Conservation (phyloP, 2,329 filamentous ascomycete species). For the Hypoxylon sp. region DNA sequence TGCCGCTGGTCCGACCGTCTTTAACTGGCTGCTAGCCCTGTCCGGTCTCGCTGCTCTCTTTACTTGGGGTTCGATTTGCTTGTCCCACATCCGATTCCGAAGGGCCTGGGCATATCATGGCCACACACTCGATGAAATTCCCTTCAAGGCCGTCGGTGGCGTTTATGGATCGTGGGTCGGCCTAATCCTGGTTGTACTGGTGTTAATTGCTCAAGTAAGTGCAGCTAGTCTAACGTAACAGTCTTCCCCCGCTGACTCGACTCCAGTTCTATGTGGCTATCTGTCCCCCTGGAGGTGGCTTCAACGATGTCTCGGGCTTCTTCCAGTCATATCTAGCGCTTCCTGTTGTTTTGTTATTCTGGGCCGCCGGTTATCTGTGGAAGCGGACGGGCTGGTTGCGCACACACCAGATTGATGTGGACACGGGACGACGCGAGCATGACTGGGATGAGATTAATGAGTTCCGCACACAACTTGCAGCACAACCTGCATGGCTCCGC, state of each 20-base stretch:
- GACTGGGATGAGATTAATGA: slow-evolving; percentile 73
- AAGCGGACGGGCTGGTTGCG: slow-evolving; percentile 73
- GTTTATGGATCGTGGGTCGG: slow-evolving; percentile 76
- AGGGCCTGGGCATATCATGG: slow-evolving; percentile 73
- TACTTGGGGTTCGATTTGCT: slow-evolving; percentile 78
- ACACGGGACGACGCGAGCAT: slow-evolving; percentile 73
- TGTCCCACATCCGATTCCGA: slow-evolving; percentile 79
- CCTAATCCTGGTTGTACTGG: slow-evolving; percentile 69
- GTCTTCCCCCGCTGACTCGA: slow-evolving; percentile 21
- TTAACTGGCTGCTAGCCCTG: slow-evolving; percentile 76
- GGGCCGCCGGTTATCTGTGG: slow-evolving; percentile 72
- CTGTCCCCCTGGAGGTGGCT: slow-evolving; percentile 49
- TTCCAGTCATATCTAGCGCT: slow-evolving; percentile 69
- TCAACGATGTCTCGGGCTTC: slow-evolving; percentile 62
- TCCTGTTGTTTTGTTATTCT: slow-evolving; percentile 69
- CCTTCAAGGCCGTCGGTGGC: slow-evolving; percentile 74
- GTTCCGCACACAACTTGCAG: slow-evolving; percentile 61
- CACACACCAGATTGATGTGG: slow-evolving; percentile 75
- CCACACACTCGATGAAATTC: slow-evolving; percentile 76
- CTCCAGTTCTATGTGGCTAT: slow-evolving; percentile 64
- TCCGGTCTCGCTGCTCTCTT: slow-evolving; percentile 76
- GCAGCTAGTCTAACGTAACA: neutral
- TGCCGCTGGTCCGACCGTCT: slow-evolving; percentile 65
- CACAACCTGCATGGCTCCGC: slow-evolving; percentile 63
- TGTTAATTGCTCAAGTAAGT: slow-evolving; percentile 68